phyloP scores from a whole-genome alignment of 2,329 filamentous ascomycete species.

The Diaporthe sp. region DNA sequence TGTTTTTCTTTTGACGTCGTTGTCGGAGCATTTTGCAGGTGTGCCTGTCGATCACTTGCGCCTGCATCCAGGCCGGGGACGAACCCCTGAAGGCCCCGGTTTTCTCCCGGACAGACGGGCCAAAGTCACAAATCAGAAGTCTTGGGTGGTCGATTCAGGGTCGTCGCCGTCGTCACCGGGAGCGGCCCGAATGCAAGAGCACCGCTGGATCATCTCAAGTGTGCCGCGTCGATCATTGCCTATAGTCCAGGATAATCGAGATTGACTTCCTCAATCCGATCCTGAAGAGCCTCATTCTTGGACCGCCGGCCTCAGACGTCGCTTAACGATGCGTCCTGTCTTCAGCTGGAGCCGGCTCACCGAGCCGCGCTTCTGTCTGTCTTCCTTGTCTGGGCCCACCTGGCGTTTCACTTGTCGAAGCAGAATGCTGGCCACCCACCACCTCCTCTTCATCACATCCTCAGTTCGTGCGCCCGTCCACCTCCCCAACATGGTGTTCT shows the following conservation, averaged over 20 bases:
- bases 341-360: background rate
- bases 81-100: constrained; percentile 3
- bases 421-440: background rate
- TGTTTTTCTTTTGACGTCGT: background rate
- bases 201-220: background rate
- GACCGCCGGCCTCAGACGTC: background rate
- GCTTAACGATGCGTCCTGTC: background rate
- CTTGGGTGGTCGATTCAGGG: constrained; percentile 7
- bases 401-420: constrained; percentile 18
- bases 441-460: background rate
- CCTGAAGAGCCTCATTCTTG: background rate
- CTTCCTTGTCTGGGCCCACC: constrained; percentile 17
- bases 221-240: background rate
- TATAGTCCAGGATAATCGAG: constrained; percentile 5
- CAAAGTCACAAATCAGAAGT: constrained; percentile 3
- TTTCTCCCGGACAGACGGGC: background rate
- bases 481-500: background rate
- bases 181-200: constrained; percentile 20
- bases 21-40: background rate
- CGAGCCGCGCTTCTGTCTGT: background rate
- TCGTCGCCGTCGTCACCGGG: constrained; percentile 4
- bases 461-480: background rate
- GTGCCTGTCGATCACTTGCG: constrained; percentile 19
- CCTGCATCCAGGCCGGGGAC: background rate
- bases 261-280: background rate